Evolutionary conservation across 768 basidiomycete genomes (phyloP).

Genomic region (Astraeus odoratus): DNA sequence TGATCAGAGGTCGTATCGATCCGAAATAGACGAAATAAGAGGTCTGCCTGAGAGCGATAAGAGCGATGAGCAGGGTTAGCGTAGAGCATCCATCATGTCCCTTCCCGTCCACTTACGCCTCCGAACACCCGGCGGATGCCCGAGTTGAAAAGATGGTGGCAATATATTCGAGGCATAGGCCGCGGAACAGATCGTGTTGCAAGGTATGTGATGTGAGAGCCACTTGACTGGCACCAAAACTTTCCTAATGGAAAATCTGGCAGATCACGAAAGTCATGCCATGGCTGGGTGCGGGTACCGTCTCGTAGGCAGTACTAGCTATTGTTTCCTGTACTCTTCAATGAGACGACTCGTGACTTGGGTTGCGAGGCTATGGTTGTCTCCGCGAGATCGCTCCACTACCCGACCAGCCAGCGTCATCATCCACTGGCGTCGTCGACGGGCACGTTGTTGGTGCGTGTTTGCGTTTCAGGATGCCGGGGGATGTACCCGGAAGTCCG

Average conservation of each 20-base stretch:
- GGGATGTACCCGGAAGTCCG: no score
- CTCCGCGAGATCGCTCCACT: conserved; percentile 6
- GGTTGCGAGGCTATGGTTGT: conserved; percentile 5
- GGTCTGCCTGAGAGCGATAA: background rate
- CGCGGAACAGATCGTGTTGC: no score
- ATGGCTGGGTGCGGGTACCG: background rate
- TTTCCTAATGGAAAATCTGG: background rate
- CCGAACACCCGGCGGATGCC: background rate
- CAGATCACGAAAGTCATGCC: background rate
- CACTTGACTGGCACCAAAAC: no score
- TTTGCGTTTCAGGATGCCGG: background rate
- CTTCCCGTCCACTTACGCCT: background rate
- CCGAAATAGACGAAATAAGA: conserved; percentile 1
- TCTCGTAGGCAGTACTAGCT: conserved; percentile 1
- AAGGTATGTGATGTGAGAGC: background rate
- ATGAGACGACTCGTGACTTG: conserved; percentile 7
- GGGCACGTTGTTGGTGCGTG: background rate
- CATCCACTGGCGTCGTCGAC: background rate
- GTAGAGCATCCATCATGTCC: background rate
- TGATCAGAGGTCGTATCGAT: conserved; percentile 7
- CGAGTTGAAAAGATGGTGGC: background rate
- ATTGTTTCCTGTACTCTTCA: background rate
- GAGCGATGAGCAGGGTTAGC: background rate
- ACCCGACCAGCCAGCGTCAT: background rate
- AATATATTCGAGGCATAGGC: background rate